These are phyloP conservation scores for Periconia digitata DNA, from an alignment of 2,329 filamentous ascomycete species.

Conservation along the genomic window DNA sequence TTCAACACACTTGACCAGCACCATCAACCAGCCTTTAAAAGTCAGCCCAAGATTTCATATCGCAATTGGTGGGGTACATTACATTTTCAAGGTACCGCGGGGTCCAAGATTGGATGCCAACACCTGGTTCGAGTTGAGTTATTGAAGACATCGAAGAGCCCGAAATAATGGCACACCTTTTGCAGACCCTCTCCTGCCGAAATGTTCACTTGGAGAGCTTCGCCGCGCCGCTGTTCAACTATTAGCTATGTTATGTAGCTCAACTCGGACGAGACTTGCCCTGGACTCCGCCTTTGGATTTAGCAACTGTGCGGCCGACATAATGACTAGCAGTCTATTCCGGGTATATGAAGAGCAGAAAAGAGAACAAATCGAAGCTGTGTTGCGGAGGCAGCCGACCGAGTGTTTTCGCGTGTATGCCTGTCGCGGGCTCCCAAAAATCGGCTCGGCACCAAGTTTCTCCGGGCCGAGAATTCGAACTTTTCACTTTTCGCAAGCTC, in stretches of 20 bases:
- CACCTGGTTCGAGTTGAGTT: conserved; percentile 64
- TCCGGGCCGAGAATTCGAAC: conserved; percentile 8
- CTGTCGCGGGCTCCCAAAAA: conserved; percentile 28
- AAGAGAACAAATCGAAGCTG: conserved; percentile 13
- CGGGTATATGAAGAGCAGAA: conserved; percentile 23
- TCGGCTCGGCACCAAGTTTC: conserved; percentile 15
- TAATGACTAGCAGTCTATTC: conserved; percentile 45
- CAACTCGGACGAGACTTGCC: conserved; percentile 57
- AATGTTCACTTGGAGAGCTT: conserved; percentile 97
- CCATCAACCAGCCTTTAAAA: conserved; percentile 60
- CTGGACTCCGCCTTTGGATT: conserved; percentile 99
- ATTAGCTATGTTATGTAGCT: conserved; percentile 45
- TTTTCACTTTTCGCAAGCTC: conserved; percentile 7
- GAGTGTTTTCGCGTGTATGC: conserved; percentile 25
- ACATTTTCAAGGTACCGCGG: conserved; percentile 96
- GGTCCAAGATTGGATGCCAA: conserved; percentile 95
- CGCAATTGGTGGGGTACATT: conserved; percentile 57
- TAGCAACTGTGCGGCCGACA: conserved; percentile 97
- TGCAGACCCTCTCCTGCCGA: conserved; percentile 82
- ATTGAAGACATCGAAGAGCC: background rate
- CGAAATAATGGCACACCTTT: conserved; percentile 46
- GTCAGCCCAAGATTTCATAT: conserved; percentile 27
- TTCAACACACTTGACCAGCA: conserved; percentile 55
- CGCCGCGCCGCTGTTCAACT: conserved; percentile 77
- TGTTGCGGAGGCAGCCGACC: conserved; percentile 21